phyloP scores from a whole-genome alignment of 768 basidiomycete genomes.

The Asterophora parasitica region DNA sequence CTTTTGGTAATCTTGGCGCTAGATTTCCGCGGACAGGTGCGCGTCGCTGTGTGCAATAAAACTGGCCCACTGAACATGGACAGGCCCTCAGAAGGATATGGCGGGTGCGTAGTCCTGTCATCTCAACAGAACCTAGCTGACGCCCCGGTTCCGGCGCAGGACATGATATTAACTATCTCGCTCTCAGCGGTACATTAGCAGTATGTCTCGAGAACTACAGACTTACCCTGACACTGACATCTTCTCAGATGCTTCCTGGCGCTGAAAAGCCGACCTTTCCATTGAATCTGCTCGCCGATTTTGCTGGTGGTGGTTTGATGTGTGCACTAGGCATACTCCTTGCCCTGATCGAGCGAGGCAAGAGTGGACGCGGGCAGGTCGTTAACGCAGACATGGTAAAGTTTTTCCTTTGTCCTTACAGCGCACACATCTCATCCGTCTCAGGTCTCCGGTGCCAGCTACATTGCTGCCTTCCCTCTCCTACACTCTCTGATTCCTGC shows the following conservation, averaged over 20 bases:
- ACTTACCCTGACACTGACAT: not conserved
- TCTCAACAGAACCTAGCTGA: not conserved
- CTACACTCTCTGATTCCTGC: constrained; percentile 35
- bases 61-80: constrained; percentile 12
- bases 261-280: constrained; percentile 64
- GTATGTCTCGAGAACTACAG: constrained; percentile 30
- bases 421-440: not conserved
- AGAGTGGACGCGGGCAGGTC: constrained; percentile 67
- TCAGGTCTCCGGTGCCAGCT: constrained; percentile 76
- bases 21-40: constrained; percentile 64
- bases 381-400: constrained; percentile 73
- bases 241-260: constrained; percentile 61
- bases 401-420: not conserved
- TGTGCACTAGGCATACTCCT: constrained; percentile 71
- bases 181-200: constrained; percentile 69
- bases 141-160: constrained; percentile 35
- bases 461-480: constrained; percentile 70
- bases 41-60: not conserved
- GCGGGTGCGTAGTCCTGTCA: constrained; percentile 46
- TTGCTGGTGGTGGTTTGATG: constrained; percentile 75
- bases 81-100: constrained; percentile 71
- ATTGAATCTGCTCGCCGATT: constrained; percentile 74
- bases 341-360: constrained; percentile 63
- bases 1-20: not conserved
- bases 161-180: constrained; percentile 84